Evolutionary conservation across 768 basidiomycete genomes (phyloP).

Genomic region (Trametes cubensis): DNA sequence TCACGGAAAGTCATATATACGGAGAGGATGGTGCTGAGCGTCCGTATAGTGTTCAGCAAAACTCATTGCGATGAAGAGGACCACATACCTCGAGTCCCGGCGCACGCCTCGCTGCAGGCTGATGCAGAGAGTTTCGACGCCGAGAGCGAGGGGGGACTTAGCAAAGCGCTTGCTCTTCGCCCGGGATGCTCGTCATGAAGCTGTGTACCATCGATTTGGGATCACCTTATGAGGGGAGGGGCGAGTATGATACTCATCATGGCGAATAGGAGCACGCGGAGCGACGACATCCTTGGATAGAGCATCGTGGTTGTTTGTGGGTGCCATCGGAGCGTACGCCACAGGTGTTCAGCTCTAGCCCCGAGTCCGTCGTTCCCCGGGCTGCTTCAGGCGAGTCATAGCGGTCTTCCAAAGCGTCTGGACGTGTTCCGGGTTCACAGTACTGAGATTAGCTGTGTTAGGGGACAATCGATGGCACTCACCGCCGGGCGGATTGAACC

Average conservation of each 20-base stretch:
- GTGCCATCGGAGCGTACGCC: constrained; percentile 1
- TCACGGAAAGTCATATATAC: constrained; percentile 9
- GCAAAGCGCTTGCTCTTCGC: neutral
- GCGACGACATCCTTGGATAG: constrained; percentile 14
- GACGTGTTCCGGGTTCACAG: neutral
- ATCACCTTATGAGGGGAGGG: constrained; percentile 6
- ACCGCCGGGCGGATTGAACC: neutral
- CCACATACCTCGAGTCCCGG: constrained; percentile 13
- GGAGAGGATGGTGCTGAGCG: constrained; percentile 10
- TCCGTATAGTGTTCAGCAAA: constrained; percentile 3
- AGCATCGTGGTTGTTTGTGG: constrained; percentile 5
- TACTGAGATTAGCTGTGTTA: neutral
- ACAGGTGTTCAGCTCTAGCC: neutral
- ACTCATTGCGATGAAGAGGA: neutral
- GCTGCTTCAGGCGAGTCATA: constrained; percentile 1
- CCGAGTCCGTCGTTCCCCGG: neutral
- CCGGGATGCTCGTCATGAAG: neutral
- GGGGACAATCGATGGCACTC: neutral
- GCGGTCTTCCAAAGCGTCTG: neutral
- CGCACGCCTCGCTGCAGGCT: constrained; percentile 8
- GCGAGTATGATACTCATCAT: neutral
- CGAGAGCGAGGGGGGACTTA: constrained; percentile 2
- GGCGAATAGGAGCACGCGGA: constrained; percentile 12
- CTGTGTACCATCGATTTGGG: constrained; percentile 14
- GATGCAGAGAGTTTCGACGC: constrained; percentile 1